Conservation (phyloP, 768 basidiomycete species). For the Lactarius evosmus region DNA sequence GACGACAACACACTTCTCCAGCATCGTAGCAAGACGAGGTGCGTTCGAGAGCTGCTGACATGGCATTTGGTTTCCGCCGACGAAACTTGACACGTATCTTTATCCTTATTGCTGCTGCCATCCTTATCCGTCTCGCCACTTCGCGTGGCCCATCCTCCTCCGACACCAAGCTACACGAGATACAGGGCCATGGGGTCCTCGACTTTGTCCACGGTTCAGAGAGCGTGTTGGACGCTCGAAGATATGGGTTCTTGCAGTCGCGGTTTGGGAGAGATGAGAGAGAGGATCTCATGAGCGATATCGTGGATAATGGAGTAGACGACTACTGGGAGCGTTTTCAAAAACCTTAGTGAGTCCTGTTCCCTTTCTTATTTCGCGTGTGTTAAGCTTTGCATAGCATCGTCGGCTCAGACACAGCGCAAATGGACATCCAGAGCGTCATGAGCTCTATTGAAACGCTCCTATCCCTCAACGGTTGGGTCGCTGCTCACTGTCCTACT, state of each 20-base stretch:
- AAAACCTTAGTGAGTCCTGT: slow-evolving; percentile 72
- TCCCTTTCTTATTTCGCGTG: background rate
- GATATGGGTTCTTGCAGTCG: slow-evolving; percentile 82
- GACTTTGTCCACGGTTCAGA: slow-evolving; percentile 65
- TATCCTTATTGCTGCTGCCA: slow-evolving; percentile 36
- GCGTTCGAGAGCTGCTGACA: background rate
- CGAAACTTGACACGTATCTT: slow-evolving; percentile 47
- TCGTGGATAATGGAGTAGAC: slow-evolving; percentile 70
- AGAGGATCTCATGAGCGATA: slow-evolving; percentile 72
- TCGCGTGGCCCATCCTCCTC: slow-evolving; percentile 33
- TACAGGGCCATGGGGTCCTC: slow-evolving; percentile 57
- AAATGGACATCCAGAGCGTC: slow-evolving; percentile 88
- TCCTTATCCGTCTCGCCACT: slow-evolving; percentile 41
- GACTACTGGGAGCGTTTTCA: slow-evolving; percentile 96
- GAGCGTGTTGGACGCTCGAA: slow-evolving; percentile 83
- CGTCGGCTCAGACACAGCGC: slow-evolving; percentile 73
- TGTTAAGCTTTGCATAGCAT: slow-evolving; percentile 49
- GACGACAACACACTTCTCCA: background rate
- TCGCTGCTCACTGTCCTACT: slow-evolving; percentile 91
- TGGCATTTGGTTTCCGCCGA: slow-evolving; percentile 40
- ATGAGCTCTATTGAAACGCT: slow-evolving; percentile 88
- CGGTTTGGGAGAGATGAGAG: slow-evolving; percentile 85
- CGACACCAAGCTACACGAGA: slow-evolving; percentile 38
- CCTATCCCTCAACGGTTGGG: slow-evolving; percentile 97
- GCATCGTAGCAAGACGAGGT: background rate